A percentile compares a stretch with the other conserved stretches of the same genome.
Evolutionary conservation across 371 early-diverging fungal genomes (phyloP).

Genomic region (Zychaea mexicana): DNA sequence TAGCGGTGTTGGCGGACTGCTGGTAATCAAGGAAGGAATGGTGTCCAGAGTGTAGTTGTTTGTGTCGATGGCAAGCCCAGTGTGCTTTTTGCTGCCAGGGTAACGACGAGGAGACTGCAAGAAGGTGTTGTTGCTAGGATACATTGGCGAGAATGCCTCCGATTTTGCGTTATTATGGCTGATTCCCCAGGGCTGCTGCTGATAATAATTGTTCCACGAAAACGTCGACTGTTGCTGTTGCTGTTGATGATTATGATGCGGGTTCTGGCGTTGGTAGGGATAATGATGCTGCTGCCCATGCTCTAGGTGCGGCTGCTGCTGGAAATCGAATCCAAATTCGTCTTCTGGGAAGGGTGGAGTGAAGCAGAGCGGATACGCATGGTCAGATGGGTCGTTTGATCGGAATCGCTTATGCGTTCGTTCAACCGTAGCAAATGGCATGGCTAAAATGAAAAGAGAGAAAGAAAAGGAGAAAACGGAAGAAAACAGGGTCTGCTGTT

Average conservation of each 20-base stretch:
- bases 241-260: background rate
- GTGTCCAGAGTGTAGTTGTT: background rate
- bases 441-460: slow-evolving; percentile 10
- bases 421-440: slow-evolving; percentile 18
- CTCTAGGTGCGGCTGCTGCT: background rate
- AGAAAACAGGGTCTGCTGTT: background rate
- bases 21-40: background rate
- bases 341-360: slow-evolving; percentile 5
- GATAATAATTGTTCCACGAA: background rate
- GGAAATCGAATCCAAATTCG: background rate
- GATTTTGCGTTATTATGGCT: background rate
- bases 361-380: background rate
- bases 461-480: slow-evolving; percentile 6
- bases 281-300: background rate
- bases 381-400: slow-evolving; percentile 3
- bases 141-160: background rate
- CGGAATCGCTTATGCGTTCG: slow-evolving; percentile 18
- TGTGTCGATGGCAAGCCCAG: background rate
- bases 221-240: background rate
- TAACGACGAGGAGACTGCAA: background rate
- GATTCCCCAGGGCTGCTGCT: background rate
- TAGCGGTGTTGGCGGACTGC: slow-evolving; percentile 6
- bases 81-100: background rate
- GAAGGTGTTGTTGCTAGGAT: slow-evolving; percentile 1
- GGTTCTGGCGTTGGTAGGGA: background rate